These are phyloP conservation scores for Xylariaceae sp. DNA, from an alignment of 2,329 filamentous ascomycete species.

Conservation along the genomic window DNA sequence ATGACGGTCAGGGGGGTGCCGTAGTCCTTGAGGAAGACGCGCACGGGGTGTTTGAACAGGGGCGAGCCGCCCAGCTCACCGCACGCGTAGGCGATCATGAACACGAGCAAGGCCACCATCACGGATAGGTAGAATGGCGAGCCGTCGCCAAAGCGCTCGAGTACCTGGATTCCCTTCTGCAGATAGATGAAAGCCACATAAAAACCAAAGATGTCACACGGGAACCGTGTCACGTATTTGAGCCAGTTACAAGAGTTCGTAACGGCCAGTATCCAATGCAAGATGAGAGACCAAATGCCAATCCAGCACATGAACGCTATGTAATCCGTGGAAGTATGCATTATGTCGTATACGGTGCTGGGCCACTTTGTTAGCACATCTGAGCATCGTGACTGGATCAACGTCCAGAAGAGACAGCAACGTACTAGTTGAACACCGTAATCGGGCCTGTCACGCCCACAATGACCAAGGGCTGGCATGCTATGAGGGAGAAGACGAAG, in stretches of 20 bases:
- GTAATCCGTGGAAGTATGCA: slow-evolving; percentile 73
- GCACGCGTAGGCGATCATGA: slow-evolving; percentile 71
- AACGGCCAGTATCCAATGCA: slow-evolving; percentile 79
- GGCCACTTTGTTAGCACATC: neutral
- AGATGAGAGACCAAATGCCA: slow-evolving; percentile 78
- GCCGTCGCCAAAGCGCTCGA: slow-evolving; percentile 66
- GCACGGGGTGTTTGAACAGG: slow-evolving; percentile 69
- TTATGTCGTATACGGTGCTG: slow-evolving; percentile 83
- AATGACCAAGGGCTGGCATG: slow-evolving; percentile 83
- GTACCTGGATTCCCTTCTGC: slow-evolving; percentile 84
- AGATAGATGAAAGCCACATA: slow-evolving; percentile 91
- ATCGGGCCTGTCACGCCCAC: slow-evolving; percentile 90
- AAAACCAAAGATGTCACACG: slow-evolving; percentile 91
- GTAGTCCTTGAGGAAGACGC: slow-evolving; percentile 85
- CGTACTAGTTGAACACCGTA: slow-evolving; percentile 84
- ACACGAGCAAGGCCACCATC: slow-evolving; percentile 70
- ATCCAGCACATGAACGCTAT: slow-evolving; percentile 92
- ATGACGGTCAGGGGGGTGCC: slow-evolving; percentile 77
- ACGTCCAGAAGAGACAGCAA: slow-evolving; percentile 3
- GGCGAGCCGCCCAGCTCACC: slow-evolving; percentile 69
- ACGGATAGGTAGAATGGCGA: slow-evolving; percentile 75
- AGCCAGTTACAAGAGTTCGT: slow-evolving; percentile 85
- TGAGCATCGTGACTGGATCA: no score
- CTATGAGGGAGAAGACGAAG: slow-evolving; percentile 74
- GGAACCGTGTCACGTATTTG: slow-evolving; percentile 86